Percentiles rank a stretch among this genome's conserved stretches.
phyloP scores from a whole-genome alignment of 768 basidiomycete species.

The Peribolospora kevripleyi region DNA sequence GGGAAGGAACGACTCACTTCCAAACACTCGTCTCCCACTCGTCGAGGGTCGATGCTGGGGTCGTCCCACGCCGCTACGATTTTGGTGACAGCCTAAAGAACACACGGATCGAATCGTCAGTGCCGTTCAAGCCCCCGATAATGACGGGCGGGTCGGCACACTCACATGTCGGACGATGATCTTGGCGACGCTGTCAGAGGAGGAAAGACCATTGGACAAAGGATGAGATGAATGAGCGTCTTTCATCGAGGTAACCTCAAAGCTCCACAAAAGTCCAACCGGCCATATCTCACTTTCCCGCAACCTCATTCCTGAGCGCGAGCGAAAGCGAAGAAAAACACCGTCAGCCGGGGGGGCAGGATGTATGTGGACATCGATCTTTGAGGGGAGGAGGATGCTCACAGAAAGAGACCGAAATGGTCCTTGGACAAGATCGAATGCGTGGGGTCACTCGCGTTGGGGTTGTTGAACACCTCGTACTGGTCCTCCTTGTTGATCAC shows the following conservation, averaged over 20 bases:
- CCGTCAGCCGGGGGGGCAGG: conserved; percentile 5
- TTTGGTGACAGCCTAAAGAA: conserved; percentile 15
- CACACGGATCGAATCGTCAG: background rate
- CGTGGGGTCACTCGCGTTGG: conserved; percentile 29
- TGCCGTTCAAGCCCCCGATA: no score
- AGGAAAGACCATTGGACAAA: conserved; percentile 13
- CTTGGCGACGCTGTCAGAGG: conserved; percentile 21
- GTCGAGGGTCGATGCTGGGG: conserved; percentile 4
- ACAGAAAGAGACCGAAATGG: conserved; percentile 1
- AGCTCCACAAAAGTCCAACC: conserved; percentile 6
- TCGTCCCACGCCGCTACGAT: conserved; percentile 25
- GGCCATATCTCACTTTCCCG: no score
- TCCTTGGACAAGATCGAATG: conserved; percentile 10
- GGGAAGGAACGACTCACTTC: background rate
- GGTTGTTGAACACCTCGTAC: conserved; percentile 66
- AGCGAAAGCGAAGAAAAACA: no score
- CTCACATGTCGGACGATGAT: conserved; percentile 17
- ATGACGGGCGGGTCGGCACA: no score
- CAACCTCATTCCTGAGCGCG: no score
- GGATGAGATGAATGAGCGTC: conserved; percentile 10
- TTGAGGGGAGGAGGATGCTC: background rate
- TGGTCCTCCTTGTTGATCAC: conserved; percentile 63
- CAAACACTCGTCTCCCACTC: conserved; percentile 2
- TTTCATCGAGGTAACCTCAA: background rate
- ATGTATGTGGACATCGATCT: conserved; percentile 36